Conservation (phyloP, 2,329 filamentous ascomycete genomes). For the Colletotrichum lupini region DNA sequence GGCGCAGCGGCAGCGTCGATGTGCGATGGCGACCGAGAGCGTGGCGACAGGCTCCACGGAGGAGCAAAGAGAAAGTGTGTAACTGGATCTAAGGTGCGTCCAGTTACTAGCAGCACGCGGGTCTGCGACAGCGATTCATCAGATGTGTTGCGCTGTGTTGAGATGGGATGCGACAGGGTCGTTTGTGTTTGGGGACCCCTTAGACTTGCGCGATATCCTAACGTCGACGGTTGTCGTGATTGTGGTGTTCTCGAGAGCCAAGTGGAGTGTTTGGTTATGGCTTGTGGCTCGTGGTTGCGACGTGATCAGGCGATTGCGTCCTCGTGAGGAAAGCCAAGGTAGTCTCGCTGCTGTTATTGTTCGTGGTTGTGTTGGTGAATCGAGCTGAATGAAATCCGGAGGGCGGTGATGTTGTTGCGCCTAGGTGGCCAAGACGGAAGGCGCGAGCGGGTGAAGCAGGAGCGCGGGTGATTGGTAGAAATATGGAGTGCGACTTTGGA, state of each 20-base stretch:
- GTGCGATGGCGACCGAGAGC: constrained; percentile 15
- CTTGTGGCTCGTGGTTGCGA: background rate
- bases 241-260: background rate
- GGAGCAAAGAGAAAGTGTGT: constrained; percentile 12
- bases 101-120: constrained; percentile 18
- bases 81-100: constrained; percentile 8
- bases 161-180: background rate
- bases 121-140: constrained; percentile 4
- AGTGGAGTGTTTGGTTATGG: background rate
- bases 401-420: background rate
- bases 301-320: background rate
- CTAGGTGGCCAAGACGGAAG: constrained; percentile 24
- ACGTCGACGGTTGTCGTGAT: background rate
- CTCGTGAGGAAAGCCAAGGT: background rate
- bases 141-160: background rate
- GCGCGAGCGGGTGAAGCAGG: background rate
- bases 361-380: background rate
- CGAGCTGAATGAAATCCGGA: background rate
- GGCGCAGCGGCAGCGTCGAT: background rate
- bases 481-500: constrained; percentile 2
- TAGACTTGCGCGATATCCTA: background rate
- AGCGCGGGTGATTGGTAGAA: constrained; percentile 3
- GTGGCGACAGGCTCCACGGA: constrained; percentile 22
- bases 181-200: background rate
- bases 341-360: background rate